These are phyloP conservation scores for Corinectria fuckeliana DNA, from an alignment of 2,329 filamentous ascomycete species.

Conservation along the genomic window DNA sequence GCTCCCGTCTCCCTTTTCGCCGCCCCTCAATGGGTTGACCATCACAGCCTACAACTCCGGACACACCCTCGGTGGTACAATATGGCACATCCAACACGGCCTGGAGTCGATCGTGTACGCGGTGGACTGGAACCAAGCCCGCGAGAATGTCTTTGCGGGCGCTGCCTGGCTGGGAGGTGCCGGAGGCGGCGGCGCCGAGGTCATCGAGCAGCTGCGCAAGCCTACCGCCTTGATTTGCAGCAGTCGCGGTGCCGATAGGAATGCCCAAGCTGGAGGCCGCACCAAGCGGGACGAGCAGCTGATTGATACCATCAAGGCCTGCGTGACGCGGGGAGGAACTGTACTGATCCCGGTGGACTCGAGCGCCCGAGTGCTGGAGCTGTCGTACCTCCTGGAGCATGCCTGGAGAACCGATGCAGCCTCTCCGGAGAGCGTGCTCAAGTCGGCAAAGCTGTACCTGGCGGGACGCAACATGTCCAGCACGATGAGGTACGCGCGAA, in stretches of 20 bases:
- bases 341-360: slow-evolving; percentile 95
- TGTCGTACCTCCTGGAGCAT: slow-evolving; percentile 91
- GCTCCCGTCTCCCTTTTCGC: slow-evolving; percentile 83
- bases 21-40: slow-evolving; percentile 86
- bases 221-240: slow-evolving; percentile 95
- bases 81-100: slow-evolving; percentile 98
- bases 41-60: slow-evolving; percentile 97
- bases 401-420: slow-evolving; percentile 77
- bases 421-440: slow-evolving; percentile 58
- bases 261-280: slow-evolving; percentile 73
- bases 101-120: slow-evolving; percentile 97
- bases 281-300: slow-evolving; percentile 86
- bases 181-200: slow-evolving; percentile 81
- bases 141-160: slow-evolving; percentile 91
- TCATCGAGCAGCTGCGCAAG: slow-evolving; percentile 91
- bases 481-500: slow-evolving; percentile 88
- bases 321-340: slow-evolving; percentile 82
- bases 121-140: slow-evolving; percentile 97
- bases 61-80: slow-evolving; percentile 93
- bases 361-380: slow-evolving; percentile 89
- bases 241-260: slow-evolving; percentile 77
- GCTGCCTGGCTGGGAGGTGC: slow-evolving; percentile 91
- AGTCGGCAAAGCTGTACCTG: slow-evolving; percentile 72
- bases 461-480: slow-evolving; percentile 86
- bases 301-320: slow-evolving; percentile 79